Percentiles rank a stretch among this genome's conserved stretches.
phyloP scores from a whole-genome alignment of 441 rosid species.

The Metrosideros polymorpha region DNA sequence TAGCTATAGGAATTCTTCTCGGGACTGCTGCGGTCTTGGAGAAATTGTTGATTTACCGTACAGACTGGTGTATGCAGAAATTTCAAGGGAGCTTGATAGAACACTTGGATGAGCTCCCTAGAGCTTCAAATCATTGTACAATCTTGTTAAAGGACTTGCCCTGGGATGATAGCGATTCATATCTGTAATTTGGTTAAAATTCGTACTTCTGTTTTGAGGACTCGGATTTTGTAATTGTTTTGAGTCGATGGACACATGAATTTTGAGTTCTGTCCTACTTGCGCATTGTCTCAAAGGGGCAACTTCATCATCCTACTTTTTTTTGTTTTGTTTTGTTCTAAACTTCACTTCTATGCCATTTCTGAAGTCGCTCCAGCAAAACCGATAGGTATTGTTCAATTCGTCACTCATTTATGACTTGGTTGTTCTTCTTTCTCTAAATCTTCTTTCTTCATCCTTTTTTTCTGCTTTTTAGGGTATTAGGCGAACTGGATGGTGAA shows the following conservation, averaged over 20 bases:
- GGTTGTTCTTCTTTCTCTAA: background rate
- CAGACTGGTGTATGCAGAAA: background rate
- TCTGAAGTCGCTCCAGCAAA: background rate
- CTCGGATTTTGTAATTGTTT: background rate
- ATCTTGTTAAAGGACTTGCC: too few species aligned
- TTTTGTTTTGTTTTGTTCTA: too few species aligned
- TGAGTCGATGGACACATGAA: background rate
- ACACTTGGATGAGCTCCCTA: background rate
- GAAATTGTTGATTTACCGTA: background rate
- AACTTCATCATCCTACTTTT: background rate
- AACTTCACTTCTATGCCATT: too few species aligned
- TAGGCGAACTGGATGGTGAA: too few species aligned
- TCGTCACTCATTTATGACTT: background rate
- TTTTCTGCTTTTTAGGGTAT: too few species aligned
- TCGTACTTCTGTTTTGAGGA: background rate
- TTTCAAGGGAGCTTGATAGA: background rate
- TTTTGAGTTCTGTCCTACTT: background rate
- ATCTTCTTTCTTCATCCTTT: background rate
- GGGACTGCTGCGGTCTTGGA: background rate
- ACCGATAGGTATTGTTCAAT: background rate
- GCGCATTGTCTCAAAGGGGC: background rate
- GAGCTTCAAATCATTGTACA: background rate
- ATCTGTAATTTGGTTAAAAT: background rate
- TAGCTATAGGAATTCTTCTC: background rate
- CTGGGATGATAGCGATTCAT: too few species aligned